A percentile compares a stretch with the other conserved stretches of the same genome.
Evolutionary conservation across 352 stramenopile genomes (phyloP).

Genomic region (Globisporangium parvum): DNA sequence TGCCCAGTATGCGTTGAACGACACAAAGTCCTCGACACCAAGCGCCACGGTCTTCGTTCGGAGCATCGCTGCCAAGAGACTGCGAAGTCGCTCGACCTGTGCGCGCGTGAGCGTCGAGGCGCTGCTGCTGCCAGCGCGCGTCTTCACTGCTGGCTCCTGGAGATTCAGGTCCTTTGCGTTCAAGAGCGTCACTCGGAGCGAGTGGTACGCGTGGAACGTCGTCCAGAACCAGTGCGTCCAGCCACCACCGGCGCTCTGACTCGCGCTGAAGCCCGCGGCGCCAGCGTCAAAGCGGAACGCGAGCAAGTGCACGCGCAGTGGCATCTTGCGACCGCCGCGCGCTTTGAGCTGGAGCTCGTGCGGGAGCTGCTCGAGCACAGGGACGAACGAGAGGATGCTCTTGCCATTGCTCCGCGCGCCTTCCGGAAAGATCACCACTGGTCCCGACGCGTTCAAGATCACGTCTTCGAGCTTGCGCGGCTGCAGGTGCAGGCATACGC

Average conservation of each 20-base stretch:
- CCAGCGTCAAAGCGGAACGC: slow-evolving; percentile 76
- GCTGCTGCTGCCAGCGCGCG: slow-evolving; percentile 17
- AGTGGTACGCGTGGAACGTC: slow-evolving; percentile 63
- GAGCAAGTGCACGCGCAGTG: slow-evolving; percentile 56
- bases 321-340: slow-evolving; percentile 11
- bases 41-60: slow-evolving; percentile 73
- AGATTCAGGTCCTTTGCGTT: slow-evolving; percentile 55
- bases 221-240: slow-evolving; percentile 67
- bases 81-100: slow-evolving; percentile 60
- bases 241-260: slow-evolving; percentile 48
- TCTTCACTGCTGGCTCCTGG: slow-evolving; percentile 29
- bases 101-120: slow-evolving; percentile 31
- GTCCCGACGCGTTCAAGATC: slow-evolving; percentile 43
- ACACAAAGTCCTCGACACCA: slow-evolving; percentile 59
- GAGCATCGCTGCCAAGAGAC: slow-evolving; percentile 70
- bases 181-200: slow-evolving; percentile 51
- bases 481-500: slow-evolving; percentile 3
- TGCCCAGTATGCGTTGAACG: slow-evolving; percentile 81
- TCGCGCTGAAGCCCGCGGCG: slow-evolving; percentile 46
- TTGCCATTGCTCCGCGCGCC: slow-evolving; percentile 78
- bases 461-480: slow-evolving; percentile 66
- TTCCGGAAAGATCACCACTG: slow-evolving; percentile 72
- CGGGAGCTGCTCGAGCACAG: slow-evolving; percentile 56
- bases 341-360: slow-evolving; percentile 19
- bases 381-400: slow-evolving; percentile 60